Percentiles rank a stretch among this genome's conserved stretches.
phyloP scores from a whole-genome alignment of 169 alveolate species.

The Cryptosporidium andersoni region DNA sequence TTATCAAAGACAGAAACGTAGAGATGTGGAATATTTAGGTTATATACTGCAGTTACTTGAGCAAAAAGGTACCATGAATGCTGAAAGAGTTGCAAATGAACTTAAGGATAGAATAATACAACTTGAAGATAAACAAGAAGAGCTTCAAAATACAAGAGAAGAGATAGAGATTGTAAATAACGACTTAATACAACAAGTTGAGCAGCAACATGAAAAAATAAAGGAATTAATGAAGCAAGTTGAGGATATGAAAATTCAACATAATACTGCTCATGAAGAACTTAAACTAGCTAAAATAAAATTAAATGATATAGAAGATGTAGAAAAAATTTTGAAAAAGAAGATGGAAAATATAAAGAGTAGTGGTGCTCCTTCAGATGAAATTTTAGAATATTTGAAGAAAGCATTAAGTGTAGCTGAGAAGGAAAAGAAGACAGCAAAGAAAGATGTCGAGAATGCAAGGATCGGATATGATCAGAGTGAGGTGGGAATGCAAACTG shows the following conservation, averaged over 20 bases:
- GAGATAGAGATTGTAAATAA: slow-evolving; percentile 50
- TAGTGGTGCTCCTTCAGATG: slow-evolving; percentile 68
- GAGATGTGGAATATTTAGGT: slow-evolving; percentile 45
- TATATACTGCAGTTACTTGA: slow-evolving; percentile 38
- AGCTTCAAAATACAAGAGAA: slow-evolving; percentile 44
- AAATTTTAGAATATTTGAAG: slow-evolving; percentile 28
- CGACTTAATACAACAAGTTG: slow-evolving; percentile 60
- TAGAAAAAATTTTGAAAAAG: slow-evolving; percentile 33
- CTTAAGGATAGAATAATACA: slow-evolving; percentile 29
- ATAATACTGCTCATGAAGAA: slow-evolving; percentile 48
- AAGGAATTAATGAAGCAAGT: slow-evolving; percentile 38
- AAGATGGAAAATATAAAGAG: slow-evolving; percentile 26
- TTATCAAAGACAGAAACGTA: slow-evolving; percentile 41
- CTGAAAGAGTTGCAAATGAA: slow-evolving; percentile 11
- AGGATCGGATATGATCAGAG: slow-evolving; percentile 9
- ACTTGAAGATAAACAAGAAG: slow-evolving; percentile 59
- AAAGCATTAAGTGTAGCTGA: slow-evolving; percentile 51
- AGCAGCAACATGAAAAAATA: slow-evolving; percentile 16
- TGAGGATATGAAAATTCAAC: slow-evolving; percentile 44
- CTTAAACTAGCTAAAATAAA: slow-evolving; percentile 28
- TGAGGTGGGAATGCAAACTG: slow-evolving; percentile 33
- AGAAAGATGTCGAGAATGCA: slow-evolving; percentile 25
- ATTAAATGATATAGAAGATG: slow-evolving; percentile 13
- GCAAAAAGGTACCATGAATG: slow-evolving; percentile 36
- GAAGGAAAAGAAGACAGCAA: slow-evolving; percentile 30